phyloP scores from a whole-genome alignment of 768 basidiomycete species.

The Mycena belliarum region DNA sequence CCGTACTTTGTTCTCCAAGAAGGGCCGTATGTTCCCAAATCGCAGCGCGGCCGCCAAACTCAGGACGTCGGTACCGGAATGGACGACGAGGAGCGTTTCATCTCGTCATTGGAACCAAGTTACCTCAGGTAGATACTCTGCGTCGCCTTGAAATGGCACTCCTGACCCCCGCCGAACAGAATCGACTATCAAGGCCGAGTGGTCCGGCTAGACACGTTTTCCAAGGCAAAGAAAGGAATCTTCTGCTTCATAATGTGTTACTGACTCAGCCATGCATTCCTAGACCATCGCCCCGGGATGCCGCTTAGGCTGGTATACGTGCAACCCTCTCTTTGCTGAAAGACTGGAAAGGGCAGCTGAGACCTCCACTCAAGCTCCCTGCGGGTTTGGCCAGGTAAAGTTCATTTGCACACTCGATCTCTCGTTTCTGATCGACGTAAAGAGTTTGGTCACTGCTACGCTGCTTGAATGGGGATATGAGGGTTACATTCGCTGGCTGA shows the following conservation, averaged over 20 bases:
- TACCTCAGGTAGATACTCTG: conserved; percentile 49
- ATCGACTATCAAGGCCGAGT: conserved; percentile 83
- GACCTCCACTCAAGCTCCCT: conserved; percentile 67
- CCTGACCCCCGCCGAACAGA: conserved; percentile 28
- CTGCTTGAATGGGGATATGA: conserved; percentile 66
- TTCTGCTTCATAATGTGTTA: background rate
- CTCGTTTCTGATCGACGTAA: background rate
- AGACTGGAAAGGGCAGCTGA: conserved; percentile 71
- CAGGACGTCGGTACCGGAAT: conserved; percentile 22
- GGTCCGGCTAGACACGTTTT: conserved; percentile 79
- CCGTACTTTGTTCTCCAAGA: conserved; percentile 79
- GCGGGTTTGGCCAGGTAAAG: conserved; percentile 66
- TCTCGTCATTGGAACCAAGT: conserved; percentile 59
- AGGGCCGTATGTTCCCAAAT: conserved; percentile 51
- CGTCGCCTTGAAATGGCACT: background rate
- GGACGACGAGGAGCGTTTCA: conserved; percentile 44
- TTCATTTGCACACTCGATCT: background rate
- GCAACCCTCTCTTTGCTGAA: conserved; percentile 75
- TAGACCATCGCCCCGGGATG: conserved; percentile 75
- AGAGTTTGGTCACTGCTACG: conserved; percentile 61
- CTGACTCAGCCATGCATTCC: background rate
- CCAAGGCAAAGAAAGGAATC: conserved; percentile 48
- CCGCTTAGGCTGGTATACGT: conserved; percentile 80
- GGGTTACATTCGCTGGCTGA: conserved; percentile 79
- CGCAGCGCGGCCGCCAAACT: conserved; percentile 27